phyloP scores from a whole-genome alignment of 139 green algal genomes.

The Chlorella sp. region DNA sequence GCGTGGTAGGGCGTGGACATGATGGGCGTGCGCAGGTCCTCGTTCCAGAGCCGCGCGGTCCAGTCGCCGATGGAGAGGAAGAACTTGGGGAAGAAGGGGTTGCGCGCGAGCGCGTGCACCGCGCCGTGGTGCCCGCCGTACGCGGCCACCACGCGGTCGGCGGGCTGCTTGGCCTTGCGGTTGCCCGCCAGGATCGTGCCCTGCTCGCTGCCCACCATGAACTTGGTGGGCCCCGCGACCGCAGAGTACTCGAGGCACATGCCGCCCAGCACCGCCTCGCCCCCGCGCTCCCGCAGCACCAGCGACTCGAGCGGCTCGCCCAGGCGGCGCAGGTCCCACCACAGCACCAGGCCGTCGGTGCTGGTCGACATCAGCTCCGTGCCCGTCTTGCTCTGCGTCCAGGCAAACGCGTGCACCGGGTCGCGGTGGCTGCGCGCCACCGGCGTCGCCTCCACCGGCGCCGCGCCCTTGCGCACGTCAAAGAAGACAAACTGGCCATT shows the following conservation, averaged over 20 bases:
- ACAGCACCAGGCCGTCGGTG: conserved; percentile 81
- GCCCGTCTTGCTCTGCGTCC: conserved; percentile 93
- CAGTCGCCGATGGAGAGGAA: conserved; percentile 93
- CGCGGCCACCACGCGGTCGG: conserved; percentile 78
- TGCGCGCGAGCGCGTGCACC: conserved; percentile 79
- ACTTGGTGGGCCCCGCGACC: conserved; percentile 89
- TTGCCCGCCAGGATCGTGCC: conserved; percentile 85
- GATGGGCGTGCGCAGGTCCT: conserved; percentile 89
- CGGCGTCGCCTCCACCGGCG: conserved; percentile 70
- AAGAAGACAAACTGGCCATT: conserved; percentile 91
- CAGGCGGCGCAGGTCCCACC: conserved; percentile 89
- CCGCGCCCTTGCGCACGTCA: conserved; percentile 81
- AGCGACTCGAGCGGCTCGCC: conserved; percentile 69
- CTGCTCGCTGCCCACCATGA: conserved; percentile 92
- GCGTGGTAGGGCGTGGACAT: conserved; percentile 82
- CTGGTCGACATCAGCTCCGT: conserved; percentile 83
- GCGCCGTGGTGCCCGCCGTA: conserved; percentile 86
- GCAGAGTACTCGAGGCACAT: conserved; percentile 80
- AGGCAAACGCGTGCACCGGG: conserved; percentile 85
- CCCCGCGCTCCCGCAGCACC: conserved; percentile 71
- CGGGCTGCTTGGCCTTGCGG: conserved; percentile 90
- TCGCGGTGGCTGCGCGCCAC: conserved; percentile 76
- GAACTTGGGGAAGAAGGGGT: conserved; percentile 93
- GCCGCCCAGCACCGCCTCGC: conserved; percentile 66
- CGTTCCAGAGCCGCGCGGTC: conserved; percentile 89